Evolutionary conservation across 1,139 yeast species (phyloP).

Genomic region (Candida tropicalis): DNA sequence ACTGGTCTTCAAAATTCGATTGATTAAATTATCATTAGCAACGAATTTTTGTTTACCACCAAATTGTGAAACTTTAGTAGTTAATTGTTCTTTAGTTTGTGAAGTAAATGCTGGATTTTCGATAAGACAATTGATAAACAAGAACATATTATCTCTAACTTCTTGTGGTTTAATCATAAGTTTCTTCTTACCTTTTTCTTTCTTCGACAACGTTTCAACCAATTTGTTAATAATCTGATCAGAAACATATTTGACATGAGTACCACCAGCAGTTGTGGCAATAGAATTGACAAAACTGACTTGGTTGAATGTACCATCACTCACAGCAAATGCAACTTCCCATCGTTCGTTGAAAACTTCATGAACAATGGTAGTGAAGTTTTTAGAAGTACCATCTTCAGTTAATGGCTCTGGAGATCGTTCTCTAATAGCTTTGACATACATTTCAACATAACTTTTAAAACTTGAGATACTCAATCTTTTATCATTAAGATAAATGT

Average conservation of each 20-base stretch:
- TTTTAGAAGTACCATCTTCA: conserved; percentile 29
- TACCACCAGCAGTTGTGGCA: conserved; percentile 97
- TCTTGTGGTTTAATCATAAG: conserved; percentile 85
- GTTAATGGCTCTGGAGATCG: conserved; percentile 32
- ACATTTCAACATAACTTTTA: conserved; percentile 87
- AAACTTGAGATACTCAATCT: conserved; percentile 71
- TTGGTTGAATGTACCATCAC: conserved; percentile 87
- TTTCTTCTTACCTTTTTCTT: conserved; percentile 71
- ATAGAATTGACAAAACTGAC: conserved; percentile 97
- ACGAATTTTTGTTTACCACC: conserved; percentile 77
- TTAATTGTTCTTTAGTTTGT: conserved; percentile 94
- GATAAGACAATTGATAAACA: conserved; percentile 88
- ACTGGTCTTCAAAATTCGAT: conserved; percentile 71
- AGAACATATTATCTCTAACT: conserved; percentile 85
- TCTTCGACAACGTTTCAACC: conserved; percentile 65
- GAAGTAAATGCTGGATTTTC: conserved; percentile 98
- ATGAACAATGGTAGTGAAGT: conserved; percentile 65
- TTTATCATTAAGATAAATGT: conserved; percentile 77
- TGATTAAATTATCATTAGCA: conserved; percentile 75
- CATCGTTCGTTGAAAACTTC: conserved; percentile 75
- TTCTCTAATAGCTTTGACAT: conserved; percentile 66
- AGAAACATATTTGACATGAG: conserved; percentile 85
- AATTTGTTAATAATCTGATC: conserved; percentile 80
- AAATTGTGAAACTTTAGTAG: conserved; percentile 85
- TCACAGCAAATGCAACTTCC: conserved; percentile 95